phyloP scores from a whole-genome alignment of 352 stramenopile genomes.

The Phytophthora fragariaefolia region DNA sequence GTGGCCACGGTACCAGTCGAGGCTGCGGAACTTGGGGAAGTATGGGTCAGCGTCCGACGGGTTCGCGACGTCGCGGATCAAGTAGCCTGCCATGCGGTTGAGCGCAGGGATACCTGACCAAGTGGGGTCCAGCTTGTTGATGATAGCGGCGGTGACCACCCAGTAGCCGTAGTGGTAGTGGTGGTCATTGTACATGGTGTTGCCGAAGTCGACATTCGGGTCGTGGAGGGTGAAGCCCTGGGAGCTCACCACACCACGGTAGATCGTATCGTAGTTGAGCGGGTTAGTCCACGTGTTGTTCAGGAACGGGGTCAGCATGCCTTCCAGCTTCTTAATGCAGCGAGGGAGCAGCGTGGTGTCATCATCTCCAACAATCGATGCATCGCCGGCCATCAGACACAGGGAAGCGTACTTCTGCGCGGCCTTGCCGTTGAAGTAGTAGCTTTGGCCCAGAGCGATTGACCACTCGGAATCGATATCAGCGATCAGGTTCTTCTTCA shows the following conservation, averaged over 20 bases:
- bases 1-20: slow-evolving; percentile 59
- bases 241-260: slow-evolving; percentile 52
- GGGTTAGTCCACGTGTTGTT: slow-evolving; percentile 50
- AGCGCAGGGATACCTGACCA: slow-evolving; percentile 42
- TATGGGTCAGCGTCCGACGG: slow-evolving; percentile 44
- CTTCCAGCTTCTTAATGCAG: slow-evolving; percentile 48
- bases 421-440: slow-evolving; percentile 63
- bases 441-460: slow-evolving; percentile 50
- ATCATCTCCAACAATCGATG: slow-evolving; percentile 43
- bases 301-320: slow-evolving; percentile 46
- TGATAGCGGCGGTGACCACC: slow-evolving; percentile 42
- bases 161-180: slow-evolving; percentile 65
- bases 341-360: slow-evolving; percentile 47
- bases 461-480: slow-evolving; percentile 53
- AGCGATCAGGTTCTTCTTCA: slow-evolving; percentile 44
- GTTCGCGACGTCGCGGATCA: slow-evolving; percentile 55
- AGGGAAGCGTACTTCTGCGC: slow-evolving; percentile 62
- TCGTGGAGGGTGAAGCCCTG: slow-evolving; percentile 51
- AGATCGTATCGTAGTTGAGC: slow-evolving; percentile 57
- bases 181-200: slow-evolving; percentile 67
- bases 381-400: slow-evolving; percentile 55
- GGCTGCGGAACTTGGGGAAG: slow-evolving; percentile 52
- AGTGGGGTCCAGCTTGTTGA: slow-evolving; percentile 52
- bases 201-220: slow-evolving; percentile 57
- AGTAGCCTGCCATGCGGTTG: slow-evolving; percentile 44